phyloP scores from a whole-genome alignment of 768 basidiomycete genomes.

The Trametes sanguinea region DNA sequence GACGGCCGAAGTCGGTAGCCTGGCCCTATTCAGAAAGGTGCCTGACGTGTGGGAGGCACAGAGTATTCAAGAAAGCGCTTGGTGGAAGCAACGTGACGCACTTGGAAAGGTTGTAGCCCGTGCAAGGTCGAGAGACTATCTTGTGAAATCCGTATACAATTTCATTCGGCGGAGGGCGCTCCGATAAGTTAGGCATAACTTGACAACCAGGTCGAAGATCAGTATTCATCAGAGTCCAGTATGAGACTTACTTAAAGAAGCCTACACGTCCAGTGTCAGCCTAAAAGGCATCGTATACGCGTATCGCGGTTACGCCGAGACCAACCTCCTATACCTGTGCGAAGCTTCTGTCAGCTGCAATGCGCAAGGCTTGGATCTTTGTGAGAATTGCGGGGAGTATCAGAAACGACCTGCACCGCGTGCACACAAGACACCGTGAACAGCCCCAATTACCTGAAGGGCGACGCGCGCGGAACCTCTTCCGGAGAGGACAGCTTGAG shows the following conservation, averaged over 20 bases:
- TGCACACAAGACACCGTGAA: background rate
- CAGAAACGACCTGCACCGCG: too few relatives aligned
- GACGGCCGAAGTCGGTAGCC: background rate
- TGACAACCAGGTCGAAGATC: background rate
- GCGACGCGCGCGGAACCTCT: background rate
- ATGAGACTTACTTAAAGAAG: background rate
- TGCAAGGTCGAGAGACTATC: background rate
- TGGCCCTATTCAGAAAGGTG: background rate
- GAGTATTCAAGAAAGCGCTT: background rate
- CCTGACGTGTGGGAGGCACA: background rate
- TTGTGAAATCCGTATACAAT: background rate
- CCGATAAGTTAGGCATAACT: constrained; percentile 9
- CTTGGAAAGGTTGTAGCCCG: background rate
- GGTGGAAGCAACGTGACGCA: too few relatives aligned
- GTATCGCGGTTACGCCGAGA: background rate
- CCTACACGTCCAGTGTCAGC: too few relatives aligned
- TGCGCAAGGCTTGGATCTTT: too few relatives aligned
- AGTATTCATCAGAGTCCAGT: background rate
- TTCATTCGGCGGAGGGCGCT: background rate
- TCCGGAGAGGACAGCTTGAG: background rate
- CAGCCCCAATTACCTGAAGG: background rate
- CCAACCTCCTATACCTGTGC: too few relatives aligned
- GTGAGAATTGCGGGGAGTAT: too few relatives aligned
- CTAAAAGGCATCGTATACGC: too few relatives aligned
- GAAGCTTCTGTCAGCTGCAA: too few relatives aligned